phyloP scores from a whole-genome alignment of 2,329 filamentous ascomycete species.

The Xylariaceae sp. region DNA sequence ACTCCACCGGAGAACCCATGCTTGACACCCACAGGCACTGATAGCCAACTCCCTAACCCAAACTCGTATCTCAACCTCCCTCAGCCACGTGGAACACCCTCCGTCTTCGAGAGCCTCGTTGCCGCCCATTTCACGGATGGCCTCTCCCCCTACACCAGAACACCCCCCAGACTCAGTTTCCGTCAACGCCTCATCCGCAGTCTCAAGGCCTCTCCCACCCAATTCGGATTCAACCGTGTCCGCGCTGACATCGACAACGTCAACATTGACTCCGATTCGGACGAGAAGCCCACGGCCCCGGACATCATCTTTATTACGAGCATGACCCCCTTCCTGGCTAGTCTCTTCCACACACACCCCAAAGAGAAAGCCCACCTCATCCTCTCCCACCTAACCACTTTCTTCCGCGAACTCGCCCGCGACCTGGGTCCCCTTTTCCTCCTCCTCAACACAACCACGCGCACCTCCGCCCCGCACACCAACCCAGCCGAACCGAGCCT shows the following conservation, averaged over 20 bases:
- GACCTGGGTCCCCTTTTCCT: conserved; percentile 45
- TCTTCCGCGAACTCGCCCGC: conserved; percentile 43
- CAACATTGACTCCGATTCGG: background rate
- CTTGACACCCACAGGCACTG: background rate
- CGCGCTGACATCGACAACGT: background rate
- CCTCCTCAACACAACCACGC: conserved; percentile 48
- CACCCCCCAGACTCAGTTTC: no score
- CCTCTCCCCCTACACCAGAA: no score
- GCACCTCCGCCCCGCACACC: background rate
- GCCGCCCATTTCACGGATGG: no score
- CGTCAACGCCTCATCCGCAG: background rate
- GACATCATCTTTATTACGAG: conserved; percentile 52
- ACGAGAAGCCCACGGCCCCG: conserved; percentile 25
- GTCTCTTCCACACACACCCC: conserved; percentile 47
- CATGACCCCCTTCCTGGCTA: conserved; percentile 46
- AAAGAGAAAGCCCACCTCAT: conserved; percentile 43
- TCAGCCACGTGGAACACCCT: background rate
- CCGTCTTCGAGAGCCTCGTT: no score
- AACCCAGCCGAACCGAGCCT: conserved; percentile 40
- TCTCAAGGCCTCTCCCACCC: background rate
- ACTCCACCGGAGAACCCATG: background rate
- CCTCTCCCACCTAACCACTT: conserved; percentile 44
- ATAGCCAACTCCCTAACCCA: background rate
- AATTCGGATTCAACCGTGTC: no score
- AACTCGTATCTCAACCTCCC: no score